phyloP scores from a whole-genome alignment of 2,329 filamentous ascomycete species.

The Aspergillus uvarum region DNA sequence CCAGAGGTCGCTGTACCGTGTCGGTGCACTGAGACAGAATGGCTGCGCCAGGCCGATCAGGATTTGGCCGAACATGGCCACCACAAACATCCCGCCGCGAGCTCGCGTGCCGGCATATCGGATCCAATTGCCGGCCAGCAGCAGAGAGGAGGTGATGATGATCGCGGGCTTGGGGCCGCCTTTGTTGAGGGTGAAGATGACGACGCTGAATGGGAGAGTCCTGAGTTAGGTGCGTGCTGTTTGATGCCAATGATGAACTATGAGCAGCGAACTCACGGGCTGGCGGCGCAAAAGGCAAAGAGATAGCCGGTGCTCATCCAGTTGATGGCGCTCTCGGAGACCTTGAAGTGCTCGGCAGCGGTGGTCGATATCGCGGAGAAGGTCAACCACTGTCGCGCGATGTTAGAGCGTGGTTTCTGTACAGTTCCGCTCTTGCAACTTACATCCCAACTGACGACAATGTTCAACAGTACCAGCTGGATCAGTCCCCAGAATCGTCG shows the following conservation, averaged over 20 bases:
- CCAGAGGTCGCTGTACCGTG: slow-evolving; percentile 91
- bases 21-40: slow-evolving; percentile 85
- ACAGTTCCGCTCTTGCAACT: slow-evolving; percentile 35
- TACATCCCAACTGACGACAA: slow-evolving; percentile 94
- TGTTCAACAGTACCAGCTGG: slow-evolving; percentile 83
- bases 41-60: slow-evolving; percentile 86
- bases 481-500: slow-evolving; percentile 83
- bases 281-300: slow-evolving; percentile 74
- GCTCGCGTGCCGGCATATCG: slow-evolving; percentile 70
- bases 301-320: slow-evolving; percentile 89
- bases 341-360: slow-evolving; percentile 72
- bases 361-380: slow-evolving; percentile 79
- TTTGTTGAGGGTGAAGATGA: slow-evolving; percentile 74
- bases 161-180: slow-evolving; percentile 76
- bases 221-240: neutral
- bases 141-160: slow-evolving; percentile 67
- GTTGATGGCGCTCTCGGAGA: slow-evolving; percentile 76
- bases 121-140: slow-evolving; percentile 87
- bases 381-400: slow-evolving; percentile 73
- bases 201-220: slow-evolving; percentile 40
- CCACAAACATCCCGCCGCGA: slow-evolving; percentile 64
- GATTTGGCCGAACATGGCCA: slow-evolving; percentile 89
- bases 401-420: neutral
- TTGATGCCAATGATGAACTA: neutral
- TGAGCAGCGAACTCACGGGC: slow-evolving; percentile 54